Conservation (phyloP, 2,329 filamentous ascomycete genomes). For the Exserohilum rostratum region DNA sequence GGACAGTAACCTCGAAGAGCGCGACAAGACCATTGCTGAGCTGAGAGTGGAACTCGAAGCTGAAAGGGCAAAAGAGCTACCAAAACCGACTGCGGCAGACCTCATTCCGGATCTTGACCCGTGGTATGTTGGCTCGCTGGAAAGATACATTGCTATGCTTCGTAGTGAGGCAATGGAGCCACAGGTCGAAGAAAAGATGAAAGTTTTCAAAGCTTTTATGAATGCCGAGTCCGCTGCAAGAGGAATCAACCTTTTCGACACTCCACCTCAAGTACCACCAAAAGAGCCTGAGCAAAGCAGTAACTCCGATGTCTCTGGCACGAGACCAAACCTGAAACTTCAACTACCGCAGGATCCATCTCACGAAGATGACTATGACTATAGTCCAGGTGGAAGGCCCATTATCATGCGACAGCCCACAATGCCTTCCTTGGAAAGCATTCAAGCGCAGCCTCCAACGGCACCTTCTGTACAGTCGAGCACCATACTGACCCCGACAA, state of each 20-base stretch:
- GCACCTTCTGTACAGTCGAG: conserved; percentile 35
- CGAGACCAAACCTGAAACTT: conserved; percentile 25
- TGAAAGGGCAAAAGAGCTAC: conserved; percentile 31
- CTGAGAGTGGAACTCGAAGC: conserved; percentile 20
- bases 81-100: conserved; percentile 37
- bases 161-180: conserved; percentile 55
- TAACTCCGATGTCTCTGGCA: conserved; percentile 11
- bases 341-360: conserved; percentile 19
- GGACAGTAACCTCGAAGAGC: conserved; percentile 11
- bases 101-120: conserved; percentile 61
- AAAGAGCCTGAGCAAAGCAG: conserved; percentile 9
- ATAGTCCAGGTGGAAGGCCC: conserved; percentile 62
- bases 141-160: conserved; percentile 62
- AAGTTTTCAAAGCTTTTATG: conserved; percentile 59
- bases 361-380: conserved; percentile 43
- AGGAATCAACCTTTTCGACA: conserved; percentile 53
- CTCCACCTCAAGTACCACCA: conserved; percentile 24
- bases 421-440: conserved; percentile 18
- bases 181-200: conserved; percentile 59
- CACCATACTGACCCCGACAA: conserved; percentile 44
- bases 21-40: conserved; percentile 5
- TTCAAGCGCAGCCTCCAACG: conserved; percentile 21
- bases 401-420: conserved; percentile 42
- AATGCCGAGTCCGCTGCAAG: conserved; percentile 40
- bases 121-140: conserved; percentile 62